phyloP scores from a whole-genome alignment of 257 asterid genomes.

The Capsicum pubescens region DNA sequence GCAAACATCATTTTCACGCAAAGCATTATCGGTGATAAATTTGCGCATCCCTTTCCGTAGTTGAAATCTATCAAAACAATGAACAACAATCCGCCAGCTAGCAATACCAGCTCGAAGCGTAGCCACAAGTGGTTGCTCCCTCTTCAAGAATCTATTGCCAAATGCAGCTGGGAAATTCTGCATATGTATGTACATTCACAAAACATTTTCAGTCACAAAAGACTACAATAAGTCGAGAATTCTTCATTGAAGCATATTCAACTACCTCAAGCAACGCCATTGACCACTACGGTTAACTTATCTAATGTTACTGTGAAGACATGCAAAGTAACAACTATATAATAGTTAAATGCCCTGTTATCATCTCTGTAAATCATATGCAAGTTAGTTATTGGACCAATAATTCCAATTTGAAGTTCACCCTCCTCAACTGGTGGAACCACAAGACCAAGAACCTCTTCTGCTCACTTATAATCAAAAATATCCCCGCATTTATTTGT shows the following conservation, averaged over 20 bases:
- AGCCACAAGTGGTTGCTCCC: constrained; percentile 1
- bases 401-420: not conserved
- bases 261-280: not conserved
- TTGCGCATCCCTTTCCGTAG: not conserved
- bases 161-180: not conserved
- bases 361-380: not conserved
- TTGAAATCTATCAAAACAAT: not conserved
- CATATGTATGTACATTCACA: not conserved
- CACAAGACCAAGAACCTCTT: too few species aligned
- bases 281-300: not conserved
- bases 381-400: not conserved
- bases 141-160: constrained; percentile 15
- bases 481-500: too few species aligned
- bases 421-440: too few species aligned
- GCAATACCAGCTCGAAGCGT: not conserved
- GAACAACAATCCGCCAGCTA: not conserved
- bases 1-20: constrained; percentile 16
- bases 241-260: not conserved
- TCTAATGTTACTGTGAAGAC: not conserved
- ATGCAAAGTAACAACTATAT: not conserved
- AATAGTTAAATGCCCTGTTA: not conserved
- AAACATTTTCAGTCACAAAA: not conserved
- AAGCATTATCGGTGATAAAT: constrained; percentile 19
- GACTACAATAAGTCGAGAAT: not conserved
- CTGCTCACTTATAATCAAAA: too few species aligned